A percentile compares a stretch with the other conserved stretches of the same genome.
Evolutionary conservation across 768 basidiomycete genomes (phyloP).

Genomic region (Favolaschia claudopus): DNA sequence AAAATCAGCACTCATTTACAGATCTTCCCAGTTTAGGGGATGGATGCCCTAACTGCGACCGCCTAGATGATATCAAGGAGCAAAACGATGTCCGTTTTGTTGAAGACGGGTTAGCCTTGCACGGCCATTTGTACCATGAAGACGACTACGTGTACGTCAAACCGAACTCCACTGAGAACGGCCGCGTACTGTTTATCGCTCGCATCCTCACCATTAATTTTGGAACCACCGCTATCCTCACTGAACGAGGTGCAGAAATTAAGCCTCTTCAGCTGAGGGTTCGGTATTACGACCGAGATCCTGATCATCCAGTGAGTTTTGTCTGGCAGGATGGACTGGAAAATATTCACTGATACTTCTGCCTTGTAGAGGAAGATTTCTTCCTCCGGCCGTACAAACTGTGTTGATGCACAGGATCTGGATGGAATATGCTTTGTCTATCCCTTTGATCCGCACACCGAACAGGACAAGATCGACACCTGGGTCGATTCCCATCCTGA

Average conservation of each 20-base stretch:
- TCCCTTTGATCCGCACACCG: constrained; percentile 33
- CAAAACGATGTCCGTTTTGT: constrained; percentile 33
- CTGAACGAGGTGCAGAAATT: no score
- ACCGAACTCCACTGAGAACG: constrained; percentile 31
- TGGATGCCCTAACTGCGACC: constrained; percentile 59
- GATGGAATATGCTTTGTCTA: constrained; percentile 65
- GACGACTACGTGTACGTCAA: constrained; percentile 70
- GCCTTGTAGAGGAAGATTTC: constrained; percentile 50
- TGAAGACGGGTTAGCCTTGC: constrained; percentile 46
- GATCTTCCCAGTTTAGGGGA: constrained; percentile 49
- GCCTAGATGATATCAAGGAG: constrained; percentile 36
- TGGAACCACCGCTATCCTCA: no score
- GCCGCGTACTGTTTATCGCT: constrained; percentile 54
- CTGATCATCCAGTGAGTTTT: not conserved
- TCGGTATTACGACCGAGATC: constrained; percentile 51
- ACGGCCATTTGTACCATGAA: constrained; percentile 59
- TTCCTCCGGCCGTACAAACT: constrained; percentile 37
- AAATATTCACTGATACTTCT: not conserved
- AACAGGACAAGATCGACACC: constrained; percentile 42
- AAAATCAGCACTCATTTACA: constrained; percentile 52
- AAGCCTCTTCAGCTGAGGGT: constrained; percentile 39
- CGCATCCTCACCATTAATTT: constrained; percentile 56
- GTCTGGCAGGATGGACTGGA: no score
- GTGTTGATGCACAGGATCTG: constrained; percentile 47
- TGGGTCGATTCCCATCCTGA: constrained; percentile 62